Conservation (phyloP, 2,329 filamentous ascomycete species). For the Neoscytalidium dimidiatum region DNA sequence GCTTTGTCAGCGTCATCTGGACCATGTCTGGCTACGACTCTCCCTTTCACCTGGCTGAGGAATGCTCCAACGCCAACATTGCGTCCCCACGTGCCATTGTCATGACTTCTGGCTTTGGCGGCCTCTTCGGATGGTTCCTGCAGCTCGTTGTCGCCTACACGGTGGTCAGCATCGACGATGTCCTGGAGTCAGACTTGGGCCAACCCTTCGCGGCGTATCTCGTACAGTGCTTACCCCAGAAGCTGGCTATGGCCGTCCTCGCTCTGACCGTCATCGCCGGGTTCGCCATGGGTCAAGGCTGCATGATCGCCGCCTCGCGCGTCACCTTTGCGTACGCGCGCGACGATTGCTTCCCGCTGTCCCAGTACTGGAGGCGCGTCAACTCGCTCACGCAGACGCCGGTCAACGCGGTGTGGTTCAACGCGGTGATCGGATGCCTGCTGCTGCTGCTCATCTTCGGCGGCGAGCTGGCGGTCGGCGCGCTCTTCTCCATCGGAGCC, state of each 20-base stretch:
- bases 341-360: conserved; percentile 68
- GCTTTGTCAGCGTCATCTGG: conserved; percentile 71
- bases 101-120: conserved; percentile 66
- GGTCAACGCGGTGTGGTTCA: conserved; percentile 71
- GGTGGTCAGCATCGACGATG: conserved; percentile 62
- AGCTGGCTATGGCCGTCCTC: conserved; percentile 63
- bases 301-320: conserved; percentile 67
- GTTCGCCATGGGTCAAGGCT: conserved; percentile 73
- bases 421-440: conserved; percentile 60
- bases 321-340: conserved; percentile 74
- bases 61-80: conserved; percentile 72
- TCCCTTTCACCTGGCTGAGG: conserved; percentile 72
- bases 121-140: conserved; percentile 70
- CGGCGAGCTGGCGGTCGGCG: conserved; percentile 63
- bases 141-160: conserved; percentile 74
- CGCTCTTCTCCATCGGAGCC: conserved; percentile 70
- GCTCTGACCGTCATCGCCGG: conserved; percentile 67
- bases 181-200: conserved; percentile 62
- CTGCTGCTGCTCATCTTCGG: conserved; percentile 67
- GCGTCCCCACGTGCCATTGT: conserved; percentile 72
- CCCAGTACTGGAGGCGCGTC: conserved; percentile 60
- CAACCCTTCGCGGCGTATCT: conserved; percentile 73
- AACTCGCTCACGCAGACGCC: conserved; percentile 64
- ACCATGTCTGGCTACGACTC: conserved; percentile 64
- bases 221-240: conserved; percentile 63